Percentiles rank a stretch among this genome's conserved stretches.
Evolutionary conservation across 73 alveolate genomes (phyloP).

Genomic region (Blepharisma japonicum): DNA sequence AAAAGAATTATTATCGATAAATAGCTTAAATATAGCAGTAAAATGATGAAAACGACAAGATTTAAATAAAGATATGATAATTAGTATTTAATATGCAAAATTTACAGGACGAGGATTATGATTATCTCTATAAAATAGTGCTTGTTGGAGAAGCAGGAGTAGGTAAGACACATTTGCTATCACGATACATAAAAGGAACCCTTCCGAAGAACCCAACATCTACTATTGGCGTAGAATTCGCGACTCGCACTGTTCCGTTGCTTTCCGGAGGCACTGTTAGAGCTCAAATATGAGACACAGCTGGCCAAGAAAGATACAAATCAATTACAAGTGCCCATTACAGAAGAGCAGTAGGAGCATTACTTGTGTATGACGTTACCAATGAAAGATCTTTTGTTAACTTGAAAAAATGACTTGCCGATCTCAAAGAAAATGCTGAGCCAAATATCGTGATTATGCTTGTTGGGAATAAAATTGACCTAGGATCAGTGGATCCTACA

Average conservation of each 20-base stretch:
- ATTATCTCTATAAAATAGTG: conserved; percentile 26
- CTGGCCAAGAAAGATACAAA: conserved; percentile 70
- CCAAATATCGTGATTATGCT: conserved; percentile 40
- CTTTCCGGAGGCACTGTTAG: conserved; percentile 53
- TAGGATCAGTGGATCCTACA: background rate
- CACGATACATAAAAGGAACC: conserved; percentile 48
- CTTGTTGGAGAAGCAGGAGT: conserved; percentile 56
- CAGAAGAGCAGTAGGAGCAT: conserved; percentile 51
- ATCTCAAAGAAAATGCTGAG: conserved; percentile 39
- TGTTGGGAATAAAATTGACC: conserved; percentile 50
- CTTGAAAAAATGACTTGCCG: conserved; percentile 38
- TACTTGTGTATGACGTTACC: conserved; percentile 39
- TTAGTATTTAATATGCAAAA: conserved; percentile 26
- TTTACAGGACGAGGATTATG: background rate
- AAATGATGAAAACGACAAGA: background rate
- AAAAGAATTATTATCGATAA: background rate
- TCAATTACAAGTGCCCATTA: conserved; percentile 69
- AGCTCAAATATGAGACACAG: conserved; percentile 69
- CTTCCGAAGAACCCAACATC: conserved; percentile 51
- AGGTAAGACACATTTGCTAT: conserved; percentile 49
- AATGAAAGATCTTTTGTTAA: conserved; percentile 38
- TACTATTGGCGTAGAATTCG: conserved; percentile 58
- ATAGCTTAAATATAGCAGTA: background rate
- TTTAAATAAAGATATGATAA: too few relatives aligned
- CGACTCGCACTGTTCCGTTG: conserved; percentile 25